Conservation (phyloP, 805 yeast species). For the Saccharomycopsis microspora region DNA sequence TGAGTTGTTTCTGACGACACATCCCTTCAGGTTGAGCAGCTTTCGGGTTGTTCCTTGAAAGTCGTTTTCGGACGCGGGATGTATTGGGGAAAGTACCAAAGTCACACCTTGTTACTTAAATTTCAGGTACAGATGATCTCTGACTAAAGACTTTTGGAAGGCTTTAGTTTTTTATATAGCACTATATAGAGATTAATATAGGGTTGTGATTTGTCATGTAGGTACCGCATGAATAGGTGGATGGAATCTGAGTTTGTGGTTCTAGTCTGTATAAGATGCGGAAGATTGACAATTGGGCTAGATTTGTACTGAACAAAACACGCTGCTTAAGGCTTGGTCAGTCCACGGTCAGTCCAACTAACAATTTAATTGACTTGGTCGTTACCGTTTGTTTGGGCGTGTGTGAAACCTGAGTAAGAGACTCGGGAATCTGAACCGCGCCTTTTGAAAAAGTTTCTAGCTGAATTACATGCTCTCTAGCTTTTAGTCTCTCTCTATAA, state of each 20-base stretch:
- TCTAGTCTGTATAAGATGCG: constrained; percentile 1
- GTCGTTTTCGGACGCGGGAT: constrained; percentile 1
- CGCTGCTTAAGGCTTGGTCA: too few relatives aligned
- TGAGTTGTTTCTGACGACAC: constrained; percentile 6
- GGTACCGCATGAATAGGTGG: not conserved
- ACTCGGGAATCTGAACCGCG: too few relatives aligned
- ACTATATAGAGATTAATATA: too few relatives aligned
- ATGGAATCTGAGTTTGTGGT: constrained; percentile 4
- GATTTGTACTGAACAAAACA: too few relatives aligned
- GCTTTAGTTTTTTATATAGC: not conserved
- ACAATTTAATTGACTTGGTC: too few relatives aligned
- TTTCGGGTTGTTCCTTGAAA: not conserved
- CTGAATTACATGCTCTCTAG: too few relatives aligned
- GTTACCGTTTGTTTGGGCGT: too few relatives aligned
- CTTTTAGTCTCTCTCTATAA: too few relatives aligned
- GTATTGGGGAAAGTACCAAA: constrained; percentile 2
- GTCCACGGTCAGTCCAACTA: too few relatives aligned
- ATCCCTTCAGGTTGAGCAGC: constrained; percentile 2
- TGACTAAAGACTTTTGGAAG: constrained; percentile 3
- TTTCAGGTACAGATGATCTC: constrained; percentile 1
- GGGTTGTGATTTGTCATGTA: not conserved
- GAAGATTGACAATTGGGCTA: not conserved
- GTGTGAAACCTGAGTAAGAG: too few relatives aligned
- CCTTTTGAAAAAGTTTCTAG: too few relatives aligned
- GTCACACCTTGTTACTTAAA: constrained; percentile 7